phyloP scores from a whole-genome alignment of 805 yeast genomes.

The Dipodascopsis uninucleata region DNA sequence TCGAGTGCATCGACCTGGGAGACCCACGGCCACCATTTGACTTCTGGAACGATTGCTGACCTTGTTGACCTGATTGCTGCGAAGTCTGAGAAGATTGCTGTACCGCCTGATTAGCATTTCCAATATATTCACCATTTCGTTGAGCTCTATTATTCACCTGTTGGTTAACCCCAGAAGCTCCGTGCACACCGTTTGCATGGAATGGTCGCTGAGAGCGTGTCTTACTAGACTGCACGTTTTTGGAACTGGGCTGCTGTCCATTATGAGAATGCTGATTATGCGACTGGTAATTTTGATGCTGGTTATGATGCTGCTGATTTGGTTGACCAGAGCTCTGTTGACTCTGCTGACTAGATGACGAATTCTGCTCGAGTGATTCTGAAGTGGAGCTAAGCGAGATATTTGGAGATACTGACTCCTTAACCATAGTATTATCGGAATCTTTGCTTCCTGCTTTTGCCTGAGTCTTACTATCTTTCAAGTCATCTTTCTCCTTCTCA shows the following conservation, averaged over 20 bases:
- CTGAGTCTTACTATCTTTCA: background rate
- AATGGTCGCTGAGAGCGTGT: conserved; percentile 13
- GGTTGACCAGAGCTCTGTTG: background rate
- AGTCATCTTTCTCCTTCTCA: conserved; percentile 14
- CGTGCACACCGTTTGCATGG: conserved; percentile 10
- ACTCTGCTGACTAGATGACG: background rate
- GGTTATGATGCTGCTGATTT: too few relatives aligned
- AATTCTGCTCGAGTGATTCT: too few relatives aligned
- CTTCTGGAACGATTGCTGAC: conserved; percentile 6
- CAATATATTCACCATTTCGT: conserved; percentile 5
- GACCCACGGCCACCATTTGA: conserved; percentile 14
- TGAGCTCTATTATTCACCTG: conserved; percentile 12
- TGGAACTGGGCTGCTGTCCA: too few relatives aligned
- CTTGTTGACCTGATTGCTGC: conserved; percentile 2
- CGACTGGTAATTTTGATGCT: conserved; percentile 8
- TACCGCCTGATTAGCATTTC: conserved; percentile 9
- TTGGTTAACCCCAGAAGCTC: conserved; percentile 2
- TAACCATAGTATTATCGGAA: background rate
- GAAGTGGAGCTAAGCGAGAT: too few relatives aligned
- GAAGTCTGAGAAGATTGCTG: conserved; percentile 7
- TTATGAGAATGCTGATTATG: conserved; percentile 5
- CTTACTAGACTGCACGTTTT: conserved; percentile 10
- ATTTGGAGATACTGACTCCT: too few relatives aligned
- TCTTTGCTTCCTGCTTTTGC: background rate
- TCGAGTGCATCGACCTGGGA: conserved; percentile 19